These are phyloP conservation scores for Mycena rebaudengoi DNA, from an alignment of 768 basidiomycete genomes.

Conservation along the genomic window DNA sequence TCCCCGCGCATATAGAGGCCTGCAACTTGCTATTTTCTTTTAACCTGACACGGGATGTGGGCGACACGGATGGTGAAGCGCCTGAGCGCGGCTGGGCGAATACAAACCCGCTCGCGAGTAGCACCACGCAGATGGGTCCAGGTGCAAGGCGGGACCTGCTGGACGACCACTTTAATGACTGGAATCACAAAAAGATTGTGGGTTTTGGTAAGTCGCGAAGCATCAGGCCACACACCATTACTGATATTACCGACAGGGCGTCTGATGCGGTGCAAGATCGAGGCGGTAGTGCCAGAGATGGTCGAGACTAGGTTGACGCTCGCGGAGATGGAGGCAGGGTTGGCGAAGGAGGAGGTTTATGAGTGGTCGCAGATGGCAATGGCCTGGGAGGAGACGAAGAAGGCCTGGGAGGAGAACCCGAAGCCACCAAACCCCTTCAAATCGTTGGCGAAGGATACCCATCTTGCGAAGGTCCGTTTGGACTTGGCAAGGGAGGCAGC, in stretches of 20 bases:
- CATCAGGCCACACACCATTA: no score
- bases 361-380: neutral
- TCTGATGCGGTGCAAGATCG: neutral
- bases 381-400: neutral
- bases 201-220: no score
- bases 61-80: constrained; percentile 45
- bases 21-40: constrained; percentile 30
- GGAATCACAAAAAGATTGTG: constrained; percentile 18
- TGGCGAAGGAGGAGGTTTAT: neutral
- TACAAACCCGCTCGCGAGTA: constrained; percentile 39
- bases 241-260: no score
- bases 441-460: neutral
- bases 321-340: neutral
- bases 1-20: no score
- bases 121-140: constrained; percentile 50
- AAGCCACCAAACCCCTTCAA: constrained; percentile 5
- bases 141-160: constrained; percentile 5
- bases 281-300: neutral
- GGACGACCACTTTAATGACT: constrained; percentile 18
- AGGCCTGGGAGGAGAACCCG: no score
- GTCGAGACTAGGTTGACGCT: neutral
- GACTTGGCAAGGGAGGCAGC: neutral
- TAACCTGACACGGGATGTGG: constrained; percentile 39
- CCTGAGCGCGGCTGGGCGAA: constrained; percentile 41
- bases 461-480: neutral